phyloP scores from a whole-genome alignment of 2,329 filamentous ascomycete genomes.

The Aspergillus chevalieri region DNA sequence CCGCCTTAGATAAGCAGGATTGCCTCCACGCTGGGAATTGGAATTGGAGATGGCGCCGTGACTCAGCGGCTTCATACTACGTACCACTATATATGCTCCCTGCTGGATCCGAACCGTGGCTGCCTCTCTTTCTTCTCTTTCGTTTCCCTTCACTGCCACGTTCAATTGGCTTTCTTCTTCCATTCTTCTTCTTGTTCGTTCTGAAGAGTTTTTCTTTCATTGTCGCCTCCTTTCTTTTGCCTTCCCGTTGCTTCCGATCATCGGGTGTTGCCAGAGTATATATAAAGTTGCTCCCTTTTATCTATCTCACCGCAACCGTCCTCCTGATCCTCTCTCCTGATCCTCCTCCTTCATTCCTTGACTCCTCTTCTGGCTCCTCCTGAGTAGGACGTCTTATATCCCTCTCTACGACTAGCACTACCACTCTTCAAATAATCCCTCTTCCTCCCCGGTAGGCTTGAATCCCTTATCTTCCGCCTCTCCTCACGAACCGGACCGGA shows the following conservation, averaged over 20 bases:
- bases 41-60: neutral
- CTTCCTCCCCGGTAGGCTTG: slow-evolving; percentile 1
- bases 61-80: too few relatives aligned
- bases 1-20: neutral
- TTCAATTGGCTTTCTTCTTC: neutral
- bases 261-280: slow-evolving; percentile 1
- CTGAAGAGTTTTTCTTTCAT: neutral
- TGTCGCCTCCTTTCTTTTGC: slow-evolving; percentile 2
- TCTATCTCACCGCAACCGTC: slow-evolving; percentile 5
- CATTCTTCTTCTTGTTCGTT: neutral
- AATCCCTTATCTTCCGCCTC: neutral
- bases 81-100: too few relatives aligned
- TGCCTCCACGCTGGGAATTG: neutral
- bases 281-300: slow-evolving; percentile 3
- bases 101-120: neutral
- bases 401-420: neutral
- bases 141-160: neutral
- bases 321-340: slow-evolving; percentile 5
- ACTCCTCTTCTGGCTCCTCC: slow-evolving; percentile 1
- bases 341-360: neutral
- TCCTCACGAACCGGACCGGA: neutral
- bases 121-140: neutral
- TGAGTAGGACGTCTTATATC: neutral
- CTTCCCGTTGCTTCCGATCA: slow-evolving; percentile 7
- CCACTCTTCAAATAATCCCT: neutral